phyloP scores from a whole-genome alignment of 768 basidiomycete species.

The Dictyophora rubrovolvata region DNA sequence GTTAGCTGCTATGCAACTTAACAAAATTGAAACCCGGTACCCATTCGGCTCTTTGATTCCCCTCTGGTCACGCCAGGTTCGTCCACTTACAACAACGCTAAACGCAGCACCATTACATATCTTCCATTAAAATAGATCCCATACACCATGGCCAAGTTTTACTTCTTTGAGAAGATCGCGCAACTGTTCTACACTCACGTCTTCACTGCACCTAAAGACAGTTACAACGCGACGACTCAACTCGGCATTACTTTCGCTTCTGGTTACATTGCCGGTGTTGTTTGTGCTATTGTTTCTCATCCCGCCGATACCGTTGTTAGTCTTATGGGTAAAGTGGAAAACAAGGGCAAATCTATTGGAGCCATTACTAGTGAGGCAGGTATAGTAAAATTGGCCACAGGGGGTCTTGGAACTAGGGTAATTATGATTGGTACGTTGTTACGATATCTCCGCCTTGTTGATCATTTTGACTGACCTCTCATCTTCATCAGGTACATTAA shows the following conservation, averaged over 20 bases:
- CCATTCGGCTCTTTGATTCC: slow-evolving; percentile 81
- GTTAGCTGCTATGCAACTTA: slow-evolving; percentile 55
- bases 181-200: slow-evolving; percentile 82
- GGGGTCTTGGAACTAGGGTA: slow-evolving; percentile 81
- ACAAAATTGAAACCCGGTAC: slow-evolving; percentile 63
- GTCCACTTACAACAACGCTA: not conserved
- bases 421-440: slow-evolving; percentile 62
- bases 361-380: slow-evolving; percentile 66
- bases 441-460: not conserved
- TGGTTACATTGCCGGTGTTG: slow-evolving; percentile 91
- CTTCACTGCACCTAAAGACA: slow-evolving; percentile 68
- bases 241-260: slow-evolving; percentile 84
- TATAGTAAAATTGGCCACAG: slow-evolving; percentile 53
- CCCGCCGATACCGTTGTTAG: slow-evolving; percentile 92
- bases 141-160: slow-evolving; percentile 99
- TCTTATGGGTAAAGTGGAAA: slow-evolving; percentile 80
- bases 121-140: slow-evolving; percentile 52
- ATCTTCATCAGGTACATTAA: slow-evolving; percentile 24
- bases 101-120: not conserved
- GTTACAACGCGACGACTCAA: slow-evolving; percentile 73
- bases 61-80: slow-evolving; percentile 79
- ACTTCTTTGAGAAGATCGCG: slow-evolving; percentile 87
- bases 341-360: slow-evolving; percentile 73
- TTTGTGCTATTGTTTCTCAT: slow-evolving; percentile 93
- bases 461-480: not conserved